Base-by-base conservation (phyloP, 2,329 filamentous ascomycete genomes). In the Colletotrichum liriopes region DNA sequence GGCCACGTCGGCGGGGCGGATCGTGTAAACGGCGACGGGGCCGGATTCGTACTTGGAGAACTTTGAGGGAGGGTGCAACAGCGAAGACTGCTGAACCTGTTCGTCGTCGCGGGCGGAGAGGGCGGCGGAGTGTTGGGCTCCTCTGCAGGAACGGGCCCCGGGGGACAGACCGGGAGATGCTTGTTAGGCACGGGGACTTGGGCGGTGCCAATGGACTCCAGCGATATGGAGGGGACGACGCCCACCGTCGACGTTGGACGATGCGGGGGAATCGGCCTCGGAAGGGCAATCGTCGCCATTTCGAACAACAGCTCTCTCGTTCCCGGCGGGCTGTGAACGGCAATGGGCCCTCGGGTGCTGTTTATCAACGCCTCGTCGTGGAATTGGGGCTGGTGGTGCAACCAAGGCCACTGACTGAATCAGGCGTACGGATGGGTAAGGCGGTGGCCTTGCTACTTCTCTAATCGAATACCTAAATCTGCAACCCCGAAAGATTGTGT, bases 161-260 rank as follows among this genome's bases (percentile, higher is more conserved):
- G 90, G n/a, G 94, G 93, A 82, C 94, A 98, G 76, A 92, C 86
- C n/a, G 95, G 95, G 32, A 98, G 87, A 82, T 98, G 94, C 82
- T 96, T 97, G 84, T 97, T 98, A 12, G 95, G 94, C 32, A 96
- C 61, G 77, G 77, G n/a, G 80, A 73, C 62, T 76, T 58, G 70
- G 81, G 81, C 67, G 77, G 77, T 56, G 76, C 72, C 79, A 73
- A 82, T 79, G 47, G 80, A 80, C 20, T 85, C 82, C 65, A 80
- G 76, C 51, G 81, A 79, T 62, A 82, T 75, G 45, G 81, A 74
- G 41, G 79, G 70, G 1, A 82, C 75, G 37, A 81, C 76, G 45
- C 77, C 71, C 39, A 80, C 76, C 61, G 83, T 81, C 54, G 85
- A 82, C 35, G 84, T 81, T 45, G 85, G 79, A 70, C 82, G 82